Evolutionary conservation across 345 rosid genomes (phyloP).

Genomic region (Aethionema arabicum): DNA sequence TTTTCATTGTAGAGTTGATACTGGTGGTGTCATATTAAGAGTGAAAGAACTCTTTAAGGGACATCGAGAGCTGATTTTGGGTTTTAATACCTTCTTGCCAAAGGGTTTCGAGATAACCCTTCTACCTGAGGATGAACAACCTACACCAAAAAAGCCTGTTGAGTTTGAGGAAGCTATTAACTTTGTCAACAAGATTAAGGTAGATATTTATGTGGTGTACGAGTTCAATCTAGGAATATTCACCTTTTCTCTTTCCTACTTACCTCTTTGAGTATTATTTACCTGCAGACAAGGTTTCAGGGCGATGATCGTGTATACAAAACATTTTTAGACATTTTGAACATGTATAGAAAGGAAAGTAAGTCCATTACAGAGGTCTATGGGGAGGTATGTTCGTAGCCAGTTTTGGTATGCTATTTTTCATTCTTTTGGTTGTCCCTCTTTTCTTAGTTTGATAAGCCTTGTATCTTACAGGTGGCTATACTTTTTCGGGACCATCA

Average conservation of each 20-base stretch:
- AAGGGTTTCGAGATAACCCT: conserved; percentile 92
- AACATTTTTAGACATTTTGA: conserved; percentile 86
- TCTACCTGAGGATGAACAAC: conserved; percentile 62
- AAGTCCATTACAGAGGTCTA: conserved; percentile 88
- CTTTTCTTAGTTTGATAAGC: conserved; percentile 3
- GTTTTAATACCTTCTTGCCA: conserved; percentile 95
- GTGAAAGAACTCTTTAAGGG: conserved; percentile 95
- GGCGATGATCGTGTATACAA: conserved; percentile 94
- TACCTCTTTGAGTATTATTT: conserved; percentile 15
- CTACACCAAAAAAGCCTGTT: conserved; percentile 80
- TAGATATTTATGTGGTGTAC: conserved; percentile 16
- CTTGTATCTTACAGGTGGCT: conserved; percentile 61
- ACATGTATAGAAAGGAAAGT: conserved; percentile 91
- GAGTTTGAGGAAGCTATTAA: conserved; percentile 96
- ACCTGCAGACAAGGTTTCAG: conserved; percentile 83
- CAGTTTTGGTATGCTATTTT: conserved; percentile 14
- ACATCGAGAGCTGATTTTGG: conserved; percentile 76
- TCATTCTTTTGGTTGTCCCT: conserved; percentile 4
- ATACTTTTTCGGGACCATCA: conserved; percentile 73
- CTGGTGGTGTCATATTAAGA: conserved; percentile 85
- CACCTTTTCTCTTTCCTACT: conserved; percentile 5
- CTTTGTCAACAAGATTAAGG: conserved; percentile 97
- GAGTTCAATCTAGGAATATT: conserved; percentile 3
- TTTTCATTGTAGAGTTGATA: conserved; percentile 65
- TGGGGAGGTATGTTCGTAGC: conserved; percentile 59